phyloP scores from a whole-genome alignment of 768 basidiomycete genomes.

The Tylopilus subfusipes region DNA sequence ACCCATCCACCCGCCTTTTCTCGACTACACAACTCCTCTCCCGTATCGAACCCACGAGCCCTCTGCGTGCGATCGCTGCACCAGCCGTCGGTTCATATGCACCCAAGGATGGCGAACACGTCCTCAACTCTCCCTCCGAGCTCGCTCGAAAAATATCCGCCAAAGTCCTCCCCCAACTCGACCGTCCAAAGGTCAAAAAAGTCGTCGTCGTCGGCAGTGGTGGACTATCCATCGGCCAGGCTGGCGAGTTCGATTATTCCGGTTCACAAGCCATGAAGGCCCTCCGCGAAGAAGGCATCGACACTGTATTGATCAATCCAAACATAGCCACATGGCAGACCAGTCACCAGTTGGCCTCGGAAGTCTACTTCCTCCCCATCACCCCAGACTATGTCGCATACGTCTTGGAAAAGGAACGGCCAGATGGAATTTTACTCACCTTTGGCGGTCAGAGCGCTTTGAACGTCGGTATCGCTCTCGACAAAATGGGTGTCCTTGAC shows the following conservation, averaged over 20 bases:
- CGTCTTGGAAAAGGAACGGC: conserved; percentile 96
- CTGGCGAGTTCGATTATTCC: conserved; percentile 99
- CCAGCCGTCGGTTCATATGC: conserved; percentile 71
- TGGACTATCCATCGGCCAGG: conserved; percentile 95
- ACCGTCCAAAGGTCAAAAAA: conserved; percentile 87
- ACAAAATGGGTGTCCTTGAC: conserved; percentile 94
- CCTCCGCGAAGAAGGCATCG: conserved; percentile 90
- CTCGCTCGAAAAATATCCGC: conserved; percentile 92
- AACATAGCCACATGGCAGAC: conserved; percentile 99
- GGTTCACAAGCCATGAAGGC: conserved; percentile 99
- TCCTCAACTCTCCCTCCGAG: conserved; percentile 91
- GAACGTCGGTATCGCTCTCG: conserved; percentile 95
- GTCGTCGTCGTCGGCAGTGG: conserved; percentile 96
- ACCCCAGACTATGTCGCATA: conserved; percentile 98
- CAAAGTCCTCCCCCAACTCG: conserved; percentile 87
- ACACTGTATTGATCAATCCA: conserved; percentile 94
- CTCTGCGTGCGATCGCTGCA: conserved; percentile 64
- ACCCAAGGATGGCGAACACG: conserved; percentile 63
- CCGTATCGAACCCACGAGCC: conserved; percentile 44
- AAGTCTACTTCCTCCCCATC: conserved; percentile 97
- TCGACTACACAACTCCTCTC: conserved; percentile 43
- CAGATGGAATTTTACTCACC: conserved; percentile 94
- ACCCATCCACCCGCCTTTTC: conserved; percentile 43
- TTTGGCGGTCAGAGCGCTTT: conserved; percentile 98
- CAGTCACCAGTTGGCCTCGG: conserved; percentile 92